A percentile compares a stretch with the other conserved stretches of the same genome.
Conservation (phyloP, 139 green algal genomes). For the Chlorella ohadii region DNA sequence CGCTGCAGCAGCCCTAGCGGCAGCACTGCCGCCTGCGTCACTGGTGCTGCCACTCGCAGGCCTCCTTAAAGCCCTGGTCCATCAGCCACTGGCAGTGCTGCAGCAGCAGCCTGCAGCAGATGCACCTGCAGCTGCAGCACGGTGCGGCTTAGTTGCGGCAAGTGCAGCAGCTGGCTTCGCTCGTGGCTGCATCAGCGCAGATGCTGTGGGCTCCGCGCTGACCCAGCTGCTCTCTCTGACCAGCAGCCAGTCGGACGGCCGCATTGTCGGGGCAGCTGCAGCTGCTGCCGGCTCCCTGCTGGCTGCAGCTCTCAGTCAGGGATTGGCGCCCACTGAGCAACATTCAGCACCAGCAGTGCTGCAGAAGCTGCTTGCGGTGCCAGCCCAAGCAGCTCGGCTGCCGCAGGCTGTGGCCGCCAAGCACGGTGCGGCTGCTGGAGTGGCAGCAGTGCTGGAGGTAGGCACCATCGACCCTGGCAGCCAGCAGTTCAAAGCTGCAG, state of each 20-base stretch:
- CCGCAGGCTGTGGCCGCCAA: slow-evolving; percentile 4
- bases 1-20: background rate
- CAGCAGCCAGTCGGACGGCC: background rate
- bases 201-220: background rate
- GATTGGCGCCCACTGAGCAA: background rate
- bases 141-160: background rate
- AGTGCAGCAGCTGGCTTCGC: background rate
- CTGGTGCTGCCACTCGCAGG: background rate
- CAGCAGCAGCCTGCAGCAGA: background rate
- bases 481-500: background rate
- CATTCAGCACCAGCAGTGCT: background rate
- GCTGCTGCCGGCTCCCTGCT: background rate
- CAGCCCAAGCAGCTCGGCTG: background rate
- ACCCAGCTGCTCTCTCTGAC: background rate
- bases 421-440: background rate
- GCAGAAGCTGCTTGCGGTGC: background rate
- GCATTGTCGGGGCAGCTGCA: slow-evolving; percentile 13
- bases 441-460: background rate
- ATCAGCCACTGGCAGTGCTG: background rate
- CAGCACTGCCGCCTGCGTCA: background rate
- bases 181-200: background rate
- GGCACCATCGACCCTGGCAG: background rate
- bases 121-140: background rate
- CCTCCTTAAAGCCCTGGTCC: background rate
- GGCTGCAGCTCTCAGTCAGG: background rate